Base-by-base conservation (phyloP, 805 yeast genomes). In the Pichia pseudocactophila region DNA sequence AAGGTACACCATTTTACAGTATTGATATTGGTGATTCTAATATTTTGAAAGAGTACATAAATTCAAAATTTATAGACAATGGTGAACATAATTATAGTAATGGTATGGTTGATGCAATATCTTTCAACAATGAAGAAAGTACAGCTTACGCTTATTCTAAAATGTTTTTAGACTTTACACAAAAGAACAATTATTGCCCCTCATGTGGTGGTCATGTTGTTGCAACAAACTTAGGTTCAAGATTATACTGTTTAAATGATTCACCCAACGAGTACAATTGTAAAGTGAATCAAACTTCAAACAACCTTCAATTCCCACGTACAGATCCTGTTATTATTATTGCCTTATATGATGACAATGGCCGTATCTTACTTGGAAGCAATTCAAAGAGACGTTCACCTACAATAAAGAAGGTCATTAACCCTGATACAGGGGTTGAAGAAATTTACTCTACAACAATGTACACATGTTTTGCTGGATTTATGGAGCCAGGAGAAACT, bases 401-500 rank as follows among this genome's bases (percentile, higher is more conserved):
- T 4, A 35, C n/a, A 48, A 85, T 81, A 26, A 73, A 78, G 39
- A 78, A 80, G 46, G 66, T 64, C 27, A 66, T 62, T 39, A 78
- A 71, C 53, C 67, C 65, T 30, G 60, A 69, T 13, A 71, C 82
- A 16, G 81, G 84, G 18, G 65, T 70, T 42, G 65, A 72, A 27
- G 32, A 34, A 65, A 43, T 40, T 46, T n/a, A 12, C 45, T 46
- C 1, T 44, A 51, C 37, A 59, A 64, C 27, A 39, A 74, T 86
- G 79, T 90, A 81, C 62, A 73, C 90, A 15, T 82, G 95, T 55
- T 76, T 94, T 40, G 96, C 97, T 4, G 98, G 97, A 4, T 92
- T 92, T 61, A 79, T 90, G 76, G 98, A 90, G 60, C 96, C 96
- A 1, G 82, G 89, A 25, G 98, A 90, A 64, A 78, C 94, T 2